These are phyloP conservation scores for Annona cherimola DNA, from an alignment of 164 flowering plant species.

Conservation along the genomic window DNA sequence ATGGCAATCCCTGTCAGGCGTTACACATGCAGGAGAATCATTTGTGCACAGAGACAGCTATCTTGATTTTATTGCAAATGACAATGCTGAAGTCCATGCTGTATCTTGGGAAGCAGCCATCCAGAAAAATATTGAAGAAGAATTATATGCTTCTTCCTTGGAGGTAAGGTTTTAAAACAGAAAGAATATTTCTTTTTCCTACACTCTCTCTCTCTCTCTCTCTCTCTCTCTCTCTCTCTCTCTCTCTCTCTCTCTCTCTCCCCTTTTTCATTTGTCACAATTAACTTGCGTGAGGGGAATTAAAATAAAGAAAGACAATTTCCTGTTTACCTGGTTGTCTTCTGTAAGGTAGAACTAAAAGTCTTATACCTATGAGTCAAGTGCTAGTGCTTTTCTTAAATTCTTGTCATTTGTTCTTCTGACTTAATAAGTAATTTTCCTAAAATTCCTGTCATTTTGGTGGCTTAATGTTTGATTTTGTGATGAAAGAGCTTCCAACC, in stretches of 20 bases:
- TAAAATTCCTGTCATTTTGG: too few relatives aligned
- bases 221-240: slow-evolving; percentile 6
- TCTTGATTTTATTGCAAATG: slow-evolving; percentile 34
- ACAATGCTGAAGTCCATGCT: slow-evolving; percentile 53
- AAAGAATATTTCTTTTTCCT: neutral
- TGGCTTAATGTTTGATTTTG: too few relatives aligned
- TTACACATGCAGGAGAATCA: slow-evolving; percentile 40
- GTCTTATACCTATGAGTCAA: too few relatives aligned
- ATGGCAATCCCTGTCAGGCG: slow-evolving; percentile 62
- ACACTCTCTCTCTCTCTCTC: slow-evolving; percentile 3
- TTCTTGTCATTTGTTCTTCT: too few relatives aligned
- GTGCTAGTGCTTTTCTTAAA: too few relatives aligned
- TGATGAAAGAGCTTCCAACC: too few relatives aligned
- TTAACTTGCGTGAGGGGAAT: too few relatives aligned
- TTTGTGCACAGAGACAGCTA: slow-evolving; percentile 40
- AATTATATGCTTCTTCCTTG: slow-evolving; percentile 63
- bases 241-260: slow-evolving; percentile 2
- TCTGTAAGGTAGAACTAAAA: too few relatives aligned
- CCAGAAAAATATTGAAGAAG: slow-evolving; percentile 81
- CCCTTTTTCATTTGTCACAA: too few relatives aligned
- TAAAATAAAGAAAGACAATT: too few relatives aligned
- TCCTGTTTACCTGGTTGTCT: too few relatives aligned
- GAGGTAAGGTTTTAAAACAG: slow-evolving; percentile 32
- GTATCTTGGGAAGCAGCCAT: slow-evolving; percentile 90
- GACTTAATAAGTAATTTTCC: too few relatives aligned